Evolutionary conservation across 1,284 basidiomycete genomes (phyloP), one percentile per base, ranked within the genome.

Genomic region (Chondrostereum purpureum): DNA sequence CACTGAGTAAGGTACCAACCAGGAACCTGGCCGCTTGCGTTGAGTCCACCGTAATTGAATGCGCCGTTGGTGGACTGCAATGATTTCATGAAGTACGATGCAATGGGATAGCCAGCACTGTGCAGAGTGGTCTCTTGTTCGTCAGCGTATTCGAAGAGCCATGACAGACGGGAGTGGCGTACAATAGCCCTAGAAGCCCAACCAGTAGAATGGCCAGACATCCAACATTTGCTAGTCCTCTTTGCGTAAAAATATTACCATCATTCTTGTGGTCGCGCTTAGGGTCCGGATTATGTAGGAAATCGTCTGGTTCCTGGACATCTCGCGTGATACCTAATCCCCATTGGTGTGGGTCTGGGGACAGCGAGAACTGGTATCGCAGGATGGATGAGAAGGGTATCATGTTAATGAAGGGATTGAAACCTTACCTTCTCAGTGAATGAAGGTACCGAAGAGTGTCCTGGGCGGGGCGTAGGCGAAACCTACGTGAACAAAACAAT

Each of bases 11-110:
- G n/a, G n/a, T n/a, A n/a, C n/a, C n/a, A n/a, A n/a, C 63, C 64
- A 14, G 87, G 78, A 19, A 64, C 69, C 60, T 74, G 75, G 6
- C 80, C 80, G 13, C 72, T 75, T 5, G 75, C 75, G 55, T 88
- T 89, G 31, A 68, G 78, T 8, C 87, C 87, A 18, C 87, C 83
- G 24, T 83, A 56, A 53, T 81, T 80, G 57, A 73, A 79, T 2
- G 69, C 77, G 27, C 70, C 70, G 12, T 63, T 52, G 24, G 55
- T 69, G 11, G 66, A 64, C 23, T 60, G 43, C 1, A 43, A 16
- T n/a, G 58, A 45, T 4, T 56, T 50, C 14, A 60, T 66, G 54
- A 75, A 68, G 55, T 76, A 80, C 23, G 72, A 63, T 16, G 69
- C 56, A 36, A 78, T 58, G 5, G 75, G 77, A 52, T 75, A 78